These are phyloP conservation scores for Botrytis elliptica DNA, from an alignment of 2,329 filamentous ascomycete genomes.

Conservation along the genomic window DNA sequence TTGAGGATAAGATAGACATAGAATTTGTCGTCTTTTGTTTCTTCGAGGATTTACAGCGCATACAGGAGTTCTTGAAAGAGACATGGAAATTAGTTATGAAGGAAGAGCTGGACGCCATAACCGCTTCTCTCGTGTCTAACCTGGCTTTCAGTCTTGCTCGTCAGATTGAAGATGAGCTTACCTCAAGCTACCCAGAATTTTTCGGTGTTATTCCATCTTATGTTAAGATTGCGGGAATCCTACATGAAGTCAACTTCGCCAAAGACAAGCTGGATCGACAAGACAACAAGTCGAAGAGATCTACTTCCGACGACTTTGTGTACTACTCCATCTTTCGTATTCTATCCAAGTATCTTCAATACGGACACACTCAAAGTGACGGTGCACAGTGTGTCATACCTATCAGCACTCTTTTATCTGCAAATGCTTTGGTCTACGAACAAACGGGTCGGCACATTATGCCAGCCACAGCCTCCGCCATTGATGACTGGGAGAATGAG, in stretches of 20 bases:
- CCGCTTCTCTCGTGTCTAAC: not conserved
- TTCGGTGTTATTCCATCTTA: not conserved
- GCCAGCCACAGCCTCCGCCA: too few species aligned
- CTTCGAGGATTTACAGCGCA: not conserved
- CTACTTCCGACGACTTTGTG: not conserved
- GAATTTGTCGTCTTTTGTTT: constrained; percentile 3
- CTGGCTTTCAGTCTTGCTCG: not conserved
- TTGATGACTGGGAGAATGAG: too few species aligned
- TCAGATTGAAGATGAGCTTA: constrained; percentile 5
- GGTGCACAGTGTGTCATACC: not conserved
- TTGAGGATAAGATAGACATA: not conserved
- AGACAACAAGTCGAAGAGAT: not conserved
- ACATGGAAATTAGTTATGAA: not conserved
- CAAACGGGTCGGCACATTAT: too few species aligned
- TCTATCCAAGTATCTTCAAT: not conserved
- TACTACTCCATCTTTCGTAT: not conserved
- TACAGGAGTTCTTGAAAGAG: not conserved
- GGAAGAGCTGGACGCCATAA: not conserved
- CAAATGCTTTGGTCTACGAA: too few species aligned
- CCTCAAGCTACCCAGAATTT: not conserved
- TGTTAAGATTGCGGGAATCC: not conserved
- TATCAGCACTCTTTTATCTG: too few species aligned
- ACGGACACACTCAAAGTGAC: not conserved
- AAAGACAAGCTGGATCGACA: not conserved
- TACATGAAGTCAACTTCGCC: not conserved